Evolutionary conservation across 1,284 basidiomycete species (phyloP).

Genomic region (Malassezia globosa): DNA sequence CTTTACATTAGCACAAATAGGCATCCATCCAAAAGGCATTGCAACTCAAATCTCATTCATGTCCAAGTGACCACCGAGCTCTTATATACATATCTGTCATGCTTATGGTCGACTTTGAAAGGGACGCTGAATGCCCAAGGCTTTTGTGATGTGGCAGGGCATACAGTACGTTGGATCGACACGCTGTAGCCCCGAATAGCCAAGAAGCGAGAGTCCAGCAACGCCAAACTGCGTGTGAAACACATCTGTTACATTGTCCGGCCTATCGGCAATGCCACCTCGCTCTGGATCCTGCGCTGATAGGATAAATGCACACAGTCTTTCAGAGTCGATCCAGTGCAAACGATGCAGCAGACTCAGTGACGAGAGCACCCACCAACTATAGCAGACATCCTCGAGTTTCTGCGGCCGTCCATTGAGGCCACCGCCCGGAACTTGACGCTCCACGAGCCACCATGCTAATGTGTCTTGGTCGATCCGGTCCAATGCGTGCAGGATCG

Average conservation of each 20-base stretch:
- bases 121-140: constrained; percentile 27
- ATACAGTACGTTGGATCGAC: constrained; percentile 94
- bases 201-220: constrained; percentile 76
- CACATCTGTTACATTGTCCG: constrained; percentile 85
- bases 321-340: constrained; percentile 80
- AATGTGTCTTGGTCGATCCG: constrained; percentile 51
- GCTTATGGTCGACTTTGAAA: too few species aligned
- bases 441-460: constrained; percentile 82
- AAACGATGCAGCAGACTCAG: constrained; percentile 73
- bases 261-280: constrained; percentile 87
- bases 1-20: too few species aligned
- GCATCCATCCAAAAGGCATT: too few species aligned
- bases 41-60: too few species aligned
- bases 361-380: constrained; percentile 87
- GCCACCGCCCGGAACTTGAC: constrained; percentile 83
- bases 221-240: constrained; percentile 91
- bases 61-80: too few species aligned
- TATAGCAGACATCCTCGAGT: constrained; percentile 96
- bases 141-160: constrained; percentile 62
- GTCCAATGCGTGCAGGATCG: constrained; percentile 72
- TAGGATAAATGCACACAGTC: constrained; percentile 68
- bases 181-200: constrained; percentile 69
- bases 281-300: constrained; percentile 80
- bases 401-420: constrained; percentile 93
- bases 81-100: too few species aligned